Evolutionary conservation across 139 green algal genomes (phyloP), one percentile per base, ranked within the genome.

Genomic region (Desmodesmus armatus): DNA sequence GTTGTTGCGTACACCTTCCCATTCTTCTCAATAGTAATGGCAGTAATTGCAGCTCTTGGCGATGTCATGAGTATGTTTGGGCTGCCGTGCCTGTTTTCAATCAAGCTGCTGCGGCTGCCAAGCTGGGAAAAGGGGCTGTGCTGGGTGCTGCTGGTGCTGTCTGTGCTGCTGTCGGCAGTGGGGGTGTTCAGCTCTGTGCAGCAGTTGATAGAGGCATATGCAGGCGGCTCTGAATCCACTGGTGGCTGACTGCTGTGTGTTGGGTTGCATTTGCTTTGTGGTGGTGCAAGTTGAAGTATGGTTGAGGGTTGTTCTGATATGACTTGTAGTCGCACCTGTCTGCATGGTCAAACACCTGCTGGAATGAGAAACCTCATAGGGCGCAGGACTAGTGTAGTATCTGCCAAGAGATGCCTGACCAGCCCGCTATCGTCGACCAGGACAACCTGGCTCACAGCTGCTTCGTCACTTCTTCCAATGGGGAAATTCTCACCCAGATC

Each of bases 21-120:
- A 1, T 87, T 85, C 31, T 92, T 92, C 60, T 72, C 65, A 11
- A 88, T 87, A 11, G 80, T 91, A n/a, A 82, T 91, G 62, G 89
- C 87, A 1, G 11, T 91, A 0, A 92, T 92, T 44, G 87, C 85
- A 9, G 74, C 81, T 0, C 37, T 91, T 3, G 89, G 89, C 0
- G 87, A 91, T 65, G 47, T 92, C n/a, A 62, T 85, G 63, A 85
- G 79, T 29, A 78, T 77, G 79, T 89, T 89, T 70, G 79, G 78
- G 2, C 82, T 92, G 66, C 89, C 89, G 5, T 84, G 82, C 39
- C 53, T 88, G 39, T 91, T 91, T 79, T 78, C 72, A 6, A 44
- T 90, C 17, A 51, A 78, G 21, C 77, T 89, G 72, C 72, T 89
- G 43, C 55, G 76, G 9, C 37, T 90, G 7, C 55, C 19, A 3